Evolutionary conservation across 768 basidiomycete genomes (phyloP).

Genomic region (Amanita molliuscula): DNA sequence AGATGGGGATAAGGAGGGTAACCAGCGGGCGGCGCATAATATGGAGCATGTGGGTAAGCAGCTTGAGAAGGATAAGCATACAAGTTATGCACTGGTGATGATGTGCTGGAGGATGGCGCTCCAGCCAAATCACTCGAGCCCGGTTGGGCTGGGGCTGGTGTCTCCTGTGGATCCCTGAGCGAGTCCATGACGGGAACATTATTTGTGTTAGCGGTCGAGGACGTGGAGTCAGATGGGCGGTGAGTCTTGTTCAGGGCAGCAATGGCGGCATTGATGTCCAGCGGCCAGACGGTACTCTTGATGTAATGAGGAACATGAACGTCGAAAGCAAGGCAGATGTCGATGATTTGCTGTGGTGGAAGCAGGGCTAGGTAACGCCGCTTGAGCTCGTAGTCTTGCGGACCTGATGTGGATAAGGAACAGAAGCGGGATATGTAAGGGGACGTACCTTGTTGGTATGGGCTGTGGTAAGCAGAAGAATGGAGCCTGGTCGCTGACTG

Average conservation of each 20-base stretch:
- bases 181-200: constrained; percentile 18
- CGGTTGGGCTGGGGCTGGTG: constrained; percentile 9
- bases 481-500: constrained; percentile 32
- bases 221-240: constrained; percentile 13
- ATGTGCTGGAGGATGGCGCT: background rate
- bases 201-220: constrained; percentile 10
- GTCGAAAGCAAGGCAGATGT: constrained; percentile 68
- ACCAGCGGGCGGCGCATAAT: constrained; percentile 42
- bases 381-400: constrained; percentile 53
- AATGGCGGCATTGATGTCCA: constrained; percentile 57
- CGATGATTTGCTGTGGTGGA: constrained; percentile 62
- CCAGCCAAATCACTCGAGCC: constrained; percentile 4
- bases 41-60: constrained; percentile 58
- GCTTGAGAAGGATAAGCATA: constrained; percentile 43
- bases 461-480: constrained; percentile 20
- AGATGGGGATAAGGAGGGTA: constrained; percentile 33
- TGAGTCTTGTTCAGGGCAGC: constrained; percentile 33
- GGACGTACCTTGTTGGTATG: constrained; percentile 22
- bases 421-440: constrained; percentile 7
- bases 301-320: constrained; percentile 55
- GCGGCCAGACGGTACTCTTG: constrained; percentile 63
- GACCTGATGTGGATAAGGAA: constrained; percentile 15
- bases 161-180: constrained; percentile 10
- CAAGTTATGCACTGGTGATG: constrained; percentile 32
- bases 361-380: constrained; percentile 62